Base-by-base conservation (phyloP, 129 eudicot species). In the Centaurea solstitialis region DNA sequence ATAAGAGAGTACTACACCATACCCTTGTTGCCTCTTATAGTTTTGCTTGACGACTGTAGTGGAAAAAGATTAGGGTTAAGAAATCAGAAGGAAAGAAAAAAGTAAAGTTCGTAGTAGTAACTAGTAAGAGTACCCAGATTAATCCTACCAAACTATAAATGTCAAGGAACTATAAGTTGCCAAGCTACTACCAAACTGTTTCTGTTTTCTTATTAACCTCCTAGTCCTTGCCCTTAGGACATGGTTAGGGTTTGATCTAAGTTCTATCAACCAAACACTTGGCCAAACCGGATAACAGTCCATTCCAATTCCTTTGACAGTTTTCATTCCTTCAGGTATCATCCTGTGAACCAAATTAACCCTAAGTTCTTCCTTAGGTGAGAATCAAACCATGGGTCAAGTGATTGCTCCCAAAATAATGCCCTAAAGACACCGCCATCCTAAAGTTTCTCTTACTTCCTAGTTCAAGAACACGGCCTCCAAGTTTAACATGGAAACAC, bases 1-100 rank as follows among this genome's bases (percentile, higher is more conserved):
- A 67, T 62, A 59, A 57, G 66, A 22, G 22, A 70, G 64, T 39
- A 81, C 66, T 78, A 75, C 68, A 76, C 50, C 86, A 82, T 84
- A 92, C 94, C 94, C 81, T 88, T 90, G 85, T 79, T 67, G 79
- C 90, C 72, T 83, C 85, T 91, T 66, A 87, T 81, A 50, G 87
- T 81, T 68, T 80, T 76, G 76, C 88, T 74, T 11, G 97, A 79
- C 28, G 80, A 59, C 97, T 93, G 93, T 43, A 57, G 73, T 43
- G 70, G 33, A 30, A 80, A 53, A 84, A 18, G 47, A 72, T 69
- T 22, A 33, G 33, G 64, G 72, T 76, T 82, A 76, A 72, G 65
- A 77, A 71, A 12, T 75, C 76, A 75, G 37, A 53, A 43, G 13
- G 20, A 2, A 75, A n/a, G n/a, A 62, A 37, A 37, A 38, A 76